Conservation (phyloP, 306 rosid genomes). For the Cicer cuneatum region DNA sequence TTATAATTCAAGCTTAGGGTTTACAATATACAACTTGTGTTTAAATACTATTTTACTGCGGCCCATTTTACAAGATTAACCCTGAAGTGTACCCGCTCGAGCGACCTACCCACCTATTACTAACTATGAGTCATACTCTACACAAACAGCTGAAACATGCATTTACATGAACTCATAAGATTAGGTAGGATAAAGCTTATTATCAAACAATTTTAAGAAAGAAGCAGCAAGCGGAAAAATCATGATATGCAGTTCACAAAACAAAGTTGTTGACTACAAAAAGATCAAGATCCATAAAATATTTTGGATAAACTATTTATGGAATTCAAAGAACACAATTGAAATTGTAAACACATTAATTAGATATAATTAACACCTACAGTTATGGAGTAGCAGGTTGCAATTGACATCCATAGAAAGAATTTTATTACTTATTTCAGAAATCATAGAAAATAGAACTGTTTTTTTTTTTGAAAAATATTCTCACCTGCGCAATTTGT, state of each 20-base stretch:
- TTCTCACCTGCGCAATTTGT: conserved; percentile 74
- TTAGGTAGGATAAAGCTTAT: background rate
- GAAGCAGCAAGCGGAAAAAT: conserved; percentile 30
- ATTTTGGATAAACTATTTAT: conserved; percentile 10
- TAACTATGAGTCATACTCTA: too few relatives aligned
- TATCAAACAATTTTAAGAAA: conserved; percentile 15
- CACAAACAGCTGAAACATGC: conserved; percentile 21
- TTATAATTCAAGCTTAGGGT: too few relatives aligned
- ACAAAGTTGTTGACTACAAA: background rate
- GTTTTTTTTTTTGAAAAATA: background rate
- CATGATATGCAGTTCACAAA: conserved; percentile 2
- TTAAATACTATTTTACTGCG: too few relatives aligned
- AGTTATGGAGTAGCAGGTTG: background rate
- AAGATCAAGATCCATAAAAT: conserved; percentile 29
- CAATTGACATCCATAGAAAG: background rate
- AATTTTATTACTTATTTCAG: background rate
- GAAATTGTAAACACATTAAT: background rate
- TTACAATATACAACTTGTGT: too few relatives aligned
- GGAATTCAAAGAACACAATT: conserved; percentile 8
- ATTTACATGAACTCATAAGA: background rate
- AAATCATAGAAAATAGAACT: background rate
- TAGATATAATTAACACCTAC: background rate
- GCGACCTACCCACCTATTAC: too few relatives aligned
- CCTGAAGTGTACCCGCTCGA: too few relatives aligned
- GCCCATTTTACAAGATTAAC: too few relatives aligned